Evolutionary conservation across 768 basidiomycete species (phyloP).

Genomic region (Pulveroboletus frians): DNA sequence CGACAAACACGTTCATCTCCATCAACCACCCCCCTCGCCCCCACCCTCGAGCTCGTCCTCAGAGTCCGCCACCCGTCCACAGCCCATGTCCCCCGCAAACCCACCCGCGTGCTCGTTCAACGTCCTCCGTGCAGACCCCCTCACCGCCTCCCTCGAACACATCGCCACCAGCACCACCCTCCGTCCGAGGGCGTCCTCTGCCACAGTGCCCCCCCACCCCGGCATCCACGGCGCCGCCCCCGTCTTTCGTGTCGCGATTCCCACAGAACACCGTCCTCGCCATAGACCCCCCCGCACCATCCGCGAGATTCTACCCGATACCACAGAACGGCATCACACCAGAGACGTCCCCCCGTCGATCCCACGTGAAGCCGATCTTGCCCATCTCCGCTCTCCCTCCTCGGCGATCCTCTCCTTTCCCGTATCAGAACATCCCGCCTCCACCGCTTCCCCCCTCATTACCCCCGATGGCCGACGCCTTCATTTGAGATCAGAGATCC

Average conservation of each 20-base stretch:
- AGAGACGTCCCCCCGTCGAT: conserved; percentile 27
- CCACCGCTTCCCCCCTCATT: conserved; percentile 23
- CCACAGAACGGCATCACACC: conserved; percentile 21
- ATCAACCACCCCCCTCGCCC: conserved; percentile 16
- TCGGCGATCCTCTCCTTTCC: conserved; percentile 34
- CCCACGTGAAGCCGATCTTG: conserved; percentile 28
- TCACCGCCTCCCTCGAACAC: conserved; percentile 39
- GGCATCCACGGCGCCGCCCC: conserved; percentile 34
- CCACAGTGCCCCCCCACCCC: conserved; percentile 6
- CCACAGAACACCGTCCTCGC: conserved; percentile 18
- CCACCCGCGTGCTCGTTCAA: conserved; percentile 36
- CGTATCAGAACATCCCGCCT: conserved; percentile 26
- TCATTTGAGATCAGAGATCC: conserved; percentile 28
- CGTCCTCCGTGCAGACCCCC: conserved; percentile 41
- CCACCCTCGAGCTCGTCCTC: conserved; percentile 28
- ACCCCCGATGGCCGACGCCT: conserved; percentile 27
- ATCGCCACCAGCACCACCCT: conserved; percentile 39
- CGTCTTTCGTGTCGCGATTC: conserved; percentile 36
- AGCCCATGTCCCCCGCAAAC: conserved; percentile 12
- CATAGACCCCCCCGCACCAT: conserved; percentile 14
- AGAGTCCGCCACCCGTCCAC: conserved; percentile 22
- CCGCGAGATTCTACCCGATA: conserved; percentile 26
- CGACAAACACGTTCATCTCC: conserved; percentile 6
- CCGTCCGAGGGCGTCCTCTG: conserved; percentile 27
- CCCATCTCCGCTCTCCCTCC: conserved; percentile 27